These are phyloP conservation scores for Aethionema arabicum DNA, from an alignment of 345 rosid genomes.

Conservation along the genomic window DNA sequence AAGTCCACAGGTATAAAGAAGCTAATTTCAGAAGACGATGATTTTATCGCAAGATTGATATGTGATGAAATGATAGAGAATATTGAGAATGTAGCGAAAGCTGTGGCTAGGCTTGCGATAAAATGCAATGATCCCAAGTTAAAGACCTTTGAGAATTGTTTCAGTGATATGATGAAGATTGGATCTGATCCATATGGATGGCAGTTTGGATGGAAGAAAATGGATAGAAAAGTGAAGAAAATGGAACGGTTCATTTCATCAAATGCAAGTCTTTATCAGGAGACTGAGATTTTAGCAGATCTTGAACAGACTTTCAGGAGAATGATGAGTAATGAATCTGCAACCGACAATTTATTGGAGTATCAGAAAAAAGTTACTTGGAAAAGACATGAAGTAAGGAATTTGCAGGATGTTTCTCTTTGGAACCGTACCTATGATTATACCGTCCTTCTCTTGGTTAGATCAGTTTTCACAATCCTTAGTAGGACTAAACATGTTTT, in stretches of 20 bases:
- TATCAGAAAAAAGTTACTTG: conserved; percentile 70
- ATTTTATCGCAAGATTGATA: conserved; percentile 54
- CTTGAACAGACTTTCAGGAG: conserved; percentile 75
- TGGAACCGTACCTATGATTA: conserved; percentile 90
- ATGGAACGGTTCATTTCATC: conserved; percentile 75
- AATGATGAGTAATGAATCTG: conserved; percentile 57
- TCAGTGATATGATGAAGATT: conserved; percentile 51
- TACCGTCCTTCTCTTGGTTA: conserved; percentile 61
- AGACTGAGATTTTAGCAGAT: conserved; percentile 83
- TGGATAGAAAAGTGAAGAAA: conserved; percentile 82
- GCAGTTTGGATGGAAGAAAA: conserved; percentile 70
- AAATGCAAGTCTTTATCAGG: conserved; percentile 78
- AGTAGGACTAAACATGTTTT: conserved; percentile 63
- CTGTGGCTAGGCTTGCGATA: conserved; percentile 70
- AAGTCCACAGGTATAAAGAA: conserved; percentile 68
- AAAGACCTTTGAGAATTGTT: conserved; percentile 59
- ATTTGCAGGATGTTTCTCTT: conserved; percentile 64
- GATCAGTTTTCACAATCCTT: conserved; percentile 76
- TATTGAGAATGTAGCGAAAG: conserved; percentile 54
- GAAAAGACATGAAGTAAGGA: conserved; percentile 89
- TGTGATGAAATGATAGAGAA: conserved; percentile 71
- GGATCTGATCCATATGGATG: conserved; percentile 72
- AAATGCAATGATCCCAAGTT: conserved; percentile 68
- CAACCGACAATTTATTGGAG: conserved; percentile 57
- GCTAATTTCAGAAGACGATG: conserved; percentile 85